Percentiles rank a stretch among this genome's conserved stretches.
These are phyloP conservation scores for Chaetomiaceae sp. DNA, from an alignment of 2,329 filamentous ascomycete species.

Conservation along the genomic window DNA sequence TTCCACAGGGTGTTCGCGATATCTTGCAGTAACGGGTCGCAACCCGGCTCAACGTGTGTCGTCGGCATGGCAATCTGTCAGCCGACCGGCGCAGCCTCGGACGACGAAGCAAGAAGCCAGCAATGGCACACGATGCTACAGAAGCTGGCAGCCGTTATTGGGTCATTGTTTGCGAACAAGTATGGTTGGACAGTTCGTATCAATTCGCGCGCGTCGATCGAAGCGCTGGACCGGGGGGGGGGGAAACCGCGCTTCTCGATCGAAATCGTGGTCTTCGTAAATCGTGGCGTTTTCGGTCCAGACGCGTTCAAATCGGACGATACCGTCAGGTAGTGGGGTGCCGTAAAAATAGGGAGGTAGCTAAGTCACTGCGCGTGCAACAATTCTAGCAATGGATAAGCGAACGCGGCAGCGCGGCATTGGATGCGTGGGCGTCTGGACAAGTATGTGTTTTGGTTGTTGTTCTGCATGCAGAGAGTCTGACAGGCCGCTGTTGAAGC, in stretches of 20 bases:
- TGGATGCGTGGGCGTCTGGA: not conserved
- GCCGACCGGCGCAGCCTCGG: not conserved
- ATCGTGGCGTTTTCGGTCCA: not conserved
- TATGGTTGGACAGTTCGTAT: no score
- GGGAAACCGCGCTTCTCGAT: constrained; percentile 7
- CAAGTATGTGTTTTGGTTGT: not conserved
- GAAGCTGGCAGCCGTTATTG: not conserved
- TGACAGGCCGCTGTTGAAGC: not conserved
- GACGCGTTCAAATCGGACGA: constrained; percentile 17
- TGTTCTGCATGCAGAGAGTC: not conserved
- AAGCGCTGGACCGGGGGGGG: no score
- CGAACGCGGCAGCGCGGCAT: not conserved
- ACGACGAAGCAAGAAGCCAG: not conserved
- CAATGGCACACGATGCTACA: not conserved
- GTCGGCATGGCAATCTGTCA: constrained; percentile 49
- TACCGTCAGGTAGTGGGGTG: no score
- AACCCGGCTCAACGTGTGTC: constrained; percentile 49
- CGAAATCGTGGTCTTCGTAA: not conserved
- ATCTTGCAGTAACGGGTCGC: constrained; percentile 54
- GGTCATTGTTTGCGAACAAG: not conserved
- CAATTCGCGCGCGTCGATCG: not conserved
- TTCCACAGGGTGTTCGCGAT: constrained; percentile 62
- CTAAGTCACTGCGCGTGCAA: not conserved
- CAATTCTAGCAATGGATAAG: not conserved
- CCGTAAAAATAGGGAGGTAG: not conserved